These are phyloP conservation scores for Pezicula radicicola DNA, from an alignment of 2,329 filamentous ascomycete genomes.

Conservation along the genomic window DNA sequence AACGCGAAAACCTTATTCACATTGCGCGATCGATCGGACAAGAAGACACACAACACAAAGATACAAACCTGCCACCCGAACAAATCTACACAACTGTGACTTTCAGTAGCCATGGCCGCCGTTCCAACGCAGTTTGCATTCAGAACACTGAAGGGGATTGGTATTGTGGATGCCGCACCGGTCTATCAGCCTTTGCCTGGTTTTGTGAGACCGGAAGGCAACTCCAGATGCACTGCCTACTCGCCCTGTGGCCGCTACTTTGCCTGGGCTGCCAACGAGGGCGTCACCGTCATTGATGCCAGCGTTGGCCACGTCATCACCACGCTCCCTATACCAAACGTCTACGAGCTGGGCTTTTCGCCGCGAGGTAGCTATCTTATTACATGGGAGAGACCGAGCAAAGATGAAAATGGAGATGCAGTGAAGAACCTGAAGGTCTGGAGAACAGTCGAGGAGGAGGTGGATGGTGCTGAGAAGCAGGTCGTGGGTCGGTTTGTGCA, in stretches of 20 bases:
- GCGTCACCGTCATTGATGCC: slow-evolving; percentile 81
- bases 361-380: slow-evolving; percentile 89
- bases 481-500: slow-evolving; percentile 90
- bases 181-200: slow-evolving; percentile 81
- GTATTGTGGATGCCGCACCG: slow-evolving; percentile 86
- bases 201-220: slow-evolving; percentile 86
- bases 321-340: slow-evolving; percentile 73
- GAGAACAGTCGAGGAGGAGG: slow-evolving; percentile 72
- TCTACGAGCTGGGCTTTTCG: slow-evolving; percentile 94
- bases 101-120: slow-evolving; percentile 93
- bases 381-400: slow-evolving; percentile 91
- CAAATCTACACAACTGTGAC: slow-evolving; percentile 49
- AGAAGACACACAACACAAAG: slow-evolving; percentile 17
- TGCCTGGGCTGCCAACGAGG: slow-evolving; percentile 87
- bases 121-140: slow-evolving; percentile 92
- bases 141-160: slow-evolving; percentile 95
- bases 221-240: slow-evolving; percentile 91
- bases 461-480: slow-evolving; percentile 61
- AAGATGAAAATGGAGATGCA: slow-evolving; percentile 91
- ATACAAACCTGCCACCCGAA: slow-evolving; percentile 18
- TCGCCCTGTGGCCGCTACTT: slow-evolving; percentile 95
- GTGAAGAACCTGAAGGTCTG: slow-evolving; percentile 97
- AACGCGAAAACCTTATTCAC: neutral
- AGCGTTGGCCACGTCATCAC: slow-evolving; percentile 72
- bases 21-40: slow-evolving; percentile 3